phyloP scores from a whole-genome alignment of 2,329 filamentous ascomycete species.

The Ceratocystis albifundus region DNA sequence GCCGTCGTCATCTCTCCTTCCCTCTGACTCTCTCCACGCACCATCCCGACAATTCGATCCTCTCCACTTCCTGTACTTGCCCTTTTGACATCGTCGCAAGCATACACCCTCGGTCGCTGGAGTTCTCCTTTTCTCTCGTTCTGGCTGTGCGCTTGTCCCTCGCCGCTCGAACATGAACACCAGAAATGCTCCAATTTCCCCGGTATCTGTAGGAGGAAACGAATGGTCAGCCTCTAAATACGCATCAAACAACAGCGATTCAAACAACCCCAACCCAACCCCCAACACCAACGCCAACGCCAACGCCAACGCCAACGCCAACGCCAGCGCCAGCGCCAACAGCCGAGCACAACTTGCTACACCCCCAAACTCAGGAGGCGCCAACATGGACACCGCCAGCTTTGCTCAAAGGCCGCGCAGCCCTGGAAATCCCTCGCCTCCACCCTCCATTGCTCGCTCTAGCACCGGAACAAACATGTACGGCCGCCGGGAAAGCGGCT shows the following conservation, averaged over 20 bases:
- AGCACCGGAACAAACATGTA: slow-evolving; percentile 67
- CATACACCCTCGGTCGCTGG: neutral
- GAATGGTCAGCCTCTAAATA: slow-evolving; percentile 69
- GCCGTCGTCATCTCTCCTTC: neutral
- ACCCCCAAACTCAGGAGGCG: slow-evolving; percentile 56
- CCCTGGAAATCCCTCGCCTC: slow-evolving; percentile 62
- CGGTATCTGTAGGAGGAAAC: slow-evolving; percentile 70
- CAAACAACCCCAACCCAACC: slow-evolving; percentile 40
- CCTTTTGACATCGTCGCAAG: neutral
- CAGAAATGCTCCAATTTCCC: slow-evolving; percentile 66
- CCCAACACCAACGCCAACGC: slow-evolving; percentile 42
- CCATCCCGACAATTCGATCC: neutral
- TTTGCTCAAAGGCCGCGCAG: slow-evolving; percentile 46
- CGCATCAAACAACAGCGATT: slow-evolving; percentile 32
- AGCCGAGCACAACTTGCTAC: slow-evolving; percentile 52
- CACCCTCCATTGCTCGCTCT: slow-evolving; percentile 74
- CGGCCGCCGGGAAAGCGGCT: slow-evolving; percentile 54
- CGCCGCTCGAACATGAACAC: slow-evolving; percentile 48
- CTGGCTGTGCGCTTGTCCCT: neutral
- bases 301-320: slow-evolving; percentile 44
- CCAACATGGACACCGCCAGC: slow-evolving; percentile 49
- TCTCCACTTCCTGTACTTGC: no score
- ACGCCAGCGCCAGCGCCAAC: slow-evolving; percentile 41
- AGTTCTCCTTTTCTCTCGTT: neutral
- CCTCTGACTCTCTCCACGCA: neutral